These are phyloP conservation scores for Chalciporus pseudorubinellus DNA, from an alignment of 768 basidiomycete species.

Conservation along the genomic window DNA sequence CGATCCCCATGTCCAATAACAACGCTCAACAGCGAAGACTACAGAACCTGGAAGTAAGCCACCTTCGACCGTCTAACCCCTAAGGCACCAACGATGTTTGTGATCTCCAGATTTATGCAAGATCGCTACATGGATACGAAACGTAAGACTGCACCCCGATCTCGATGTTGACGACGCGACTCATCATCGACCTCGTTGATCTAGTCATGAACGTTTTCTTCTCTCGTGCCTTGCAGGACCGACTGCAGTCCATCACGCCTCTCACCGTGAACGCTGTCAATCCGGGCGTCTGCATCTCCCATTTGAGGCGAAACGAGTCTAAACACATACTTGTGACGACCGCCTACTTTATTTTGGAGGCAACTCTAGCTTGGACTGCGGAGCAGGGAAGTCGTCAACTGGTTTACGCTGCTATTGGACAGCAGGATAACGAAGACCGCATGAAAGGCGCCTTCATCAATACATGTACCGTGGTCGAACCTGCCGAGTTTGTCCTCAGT, in stretches of 20 bases:
- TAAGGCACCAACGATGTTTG: too few species aligned
- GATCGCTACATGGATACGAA: too few species aligned
- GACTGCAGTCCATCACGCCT: slow-evolving; percentile 18
- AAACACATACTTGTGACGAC: background rate
- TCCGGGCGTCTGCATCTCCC: slow-evolving; percentile 34
- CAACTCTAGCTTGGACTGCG: slow-evolving; percentile 15
- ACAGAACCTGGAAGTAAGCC: too few species aligned
- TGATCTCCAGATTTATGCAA: too few species aligned
- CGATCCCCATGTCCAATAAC: too few species aligned
- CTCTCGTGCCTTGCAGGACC: slow-evolving; percentile 23
- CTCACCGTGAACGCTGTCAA: slow-evolving; percentile 25
- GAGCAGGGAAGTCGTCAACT: slow-evolving; percentile 38
- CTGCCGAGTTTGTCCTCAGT: slow-evolving; percentile 34
- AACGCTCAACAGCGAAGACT: too few species aligned
- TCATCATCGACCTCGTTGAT: too few species aligned
- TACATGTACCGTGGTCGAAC: slow-evolving; percentile 14
- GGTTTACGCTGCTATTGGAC: slow-evolving; percentile 30
- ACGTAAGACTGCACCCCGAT: too few species aligned
- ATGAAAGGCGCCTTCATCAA: slow-evolving; percentile 25
- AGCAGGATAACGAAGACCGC: slow-evolving; percentile 17
- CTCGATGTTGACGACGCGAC: too few species aligned
- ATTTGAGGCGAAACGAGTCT: slow-evolving; percentile 12
- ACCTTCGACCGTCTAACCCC: too few species aligned
- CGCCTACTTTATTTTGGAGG: slow-evolving; percentile 4
- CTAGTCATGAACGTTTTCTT: slow-evolving; percentile 34